Percentiles rank a stretch among this genome's conserved stretches.
Conservation (phyloP, 164 flowering plant species). For the Platanus orientalis region DNA sequence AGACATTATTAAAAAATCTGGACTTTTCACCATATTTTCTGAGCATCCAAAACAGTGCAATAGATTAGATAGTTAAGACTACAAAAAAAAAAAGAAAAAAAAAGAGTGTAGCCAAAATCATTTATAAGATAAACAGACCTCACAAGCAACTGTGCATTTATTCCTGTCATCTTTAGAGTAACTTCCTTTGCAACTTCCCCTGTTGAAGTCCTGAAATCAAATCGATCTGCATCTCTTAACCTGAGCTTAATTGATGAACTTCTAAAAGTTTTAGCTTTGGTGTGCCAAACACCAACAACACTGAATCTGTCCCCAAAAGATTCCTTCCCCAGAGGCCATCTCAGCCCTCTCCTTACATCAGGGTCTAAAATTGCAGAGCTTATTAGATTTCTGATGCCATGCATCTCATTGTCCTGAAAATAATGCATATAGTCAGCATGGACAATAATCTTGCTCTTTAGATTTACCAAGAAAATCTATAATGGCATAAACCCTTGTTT, state of each 20-base stretch:
- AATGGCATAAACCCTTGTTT: too few relatives aligned
- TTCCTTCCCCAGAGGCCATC: conserved; percentile 57
- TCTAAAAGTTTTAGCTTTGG: conserved; percentile 24
- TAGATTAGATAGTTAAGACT: too few relatives aligned
- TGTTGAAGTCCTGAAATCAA: conserved; percentile 35
- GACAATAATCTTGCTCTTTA: background rate
- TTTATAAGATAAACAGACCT: background rate
- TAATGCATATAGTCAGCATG: background rate
- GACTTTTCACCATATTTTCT: too few relatives aligned
- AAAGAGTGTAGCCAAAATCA: background rate
- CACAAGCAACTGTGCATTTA: conserved; percentile 29
- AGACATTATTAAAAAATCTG: too few relatives aligned
- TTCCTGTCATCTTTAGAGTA: conserved; percentile 33
- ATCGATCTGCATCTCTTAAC: conserved; percentile 50
- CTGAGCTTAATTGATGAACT: conserved; percentile 31
- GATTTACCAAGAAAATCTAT: too few relatives aligned
- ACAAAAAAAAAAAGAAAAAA: background rate
- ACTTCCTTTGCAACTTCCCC: conserved; percentile 45
- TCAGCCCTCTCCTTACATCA: conserved; percentile 44
- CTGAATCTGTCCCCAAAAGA: conserved; percentile 33
- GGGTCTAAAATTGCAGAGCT: conserved; percentile 45
- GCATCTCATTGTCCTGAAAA: conserved; percentile 45
- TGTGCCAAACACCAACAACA: conserved; percentile 51
- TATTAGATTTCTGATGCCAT: conserved; percentile 30
- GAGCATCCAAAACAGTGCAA: background rate